Conservation (phyloP, 306 rosid species). For the Corylus avellana region DNA sequence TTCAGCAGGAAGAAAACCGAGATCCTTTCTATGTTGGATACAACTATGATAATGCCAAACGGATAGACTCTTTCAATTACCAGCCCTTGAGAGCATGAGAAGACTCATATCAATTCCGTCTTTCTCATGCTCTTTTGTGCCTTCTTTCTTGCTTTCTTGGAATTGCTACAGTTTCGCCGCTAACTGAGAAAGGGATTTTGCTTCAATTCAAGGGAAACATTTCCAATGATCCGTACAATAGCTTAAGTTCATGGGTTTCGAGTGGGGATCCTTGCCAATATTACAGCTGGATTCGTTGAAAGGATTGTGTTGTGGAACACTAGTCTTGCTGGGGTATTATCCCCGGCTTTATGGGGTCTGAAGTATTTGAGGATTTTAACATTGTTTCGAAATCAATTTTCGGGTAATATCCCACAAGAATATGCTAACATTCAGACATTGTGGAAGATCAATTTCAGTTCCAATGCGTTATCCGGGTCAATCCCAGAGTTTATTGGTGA, state of each 20-base stretch:
- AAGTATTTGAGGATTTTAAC: constrained; percentile 76
- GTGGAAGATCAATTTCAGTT: constrained; percentile 93
- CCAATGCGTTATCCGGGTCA: constrained; percentile 78
- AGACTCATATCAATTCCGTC: constrained; percentile 48
- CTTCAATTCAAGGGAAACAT: constrained; percentile 83
- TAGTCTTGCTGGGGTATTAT: constrained; percentile 72
- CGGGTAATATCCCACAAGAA: constrained; percentile 69
- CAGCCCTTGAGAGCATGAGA: constrained; percentile 75
- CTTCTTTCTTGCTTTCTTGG: constrained; percentile 44
- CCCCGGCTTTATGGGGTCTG: constrained; percentile 72
- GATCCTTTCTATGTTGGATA: constrained; percentile 37
- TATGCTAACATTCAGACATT: constrained; percentile 63
- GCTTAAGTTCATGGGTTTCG: constrained; percentile 64
- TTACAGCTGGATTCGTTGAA: constrained; percentile 78
- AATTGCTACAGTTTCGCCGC: constrained; percentile 40
- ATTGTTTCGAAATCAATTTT: constrained; percentile 76
- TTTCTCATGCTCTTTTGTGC: constrained; percentile 74
- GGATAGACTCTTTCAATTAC: constrained; percentile 44
- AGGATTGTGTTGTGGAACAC: constrained; percentile 85
- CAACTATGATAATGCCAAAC: constrained; percentile 57
- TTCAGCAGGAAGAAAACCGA: constrained; percentile 35
- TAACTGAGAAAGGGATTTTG: constrained; percentile 75
- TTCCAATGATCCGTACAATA: constrained; percentile 65
- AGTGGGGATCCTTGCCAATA: constrained; percentile 68
- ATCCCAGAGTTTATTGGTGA: constrained; percentile 88